phyloP scores from a whole-genome alignment of 345 rosid species.

The Turnera subulata region DNA sequence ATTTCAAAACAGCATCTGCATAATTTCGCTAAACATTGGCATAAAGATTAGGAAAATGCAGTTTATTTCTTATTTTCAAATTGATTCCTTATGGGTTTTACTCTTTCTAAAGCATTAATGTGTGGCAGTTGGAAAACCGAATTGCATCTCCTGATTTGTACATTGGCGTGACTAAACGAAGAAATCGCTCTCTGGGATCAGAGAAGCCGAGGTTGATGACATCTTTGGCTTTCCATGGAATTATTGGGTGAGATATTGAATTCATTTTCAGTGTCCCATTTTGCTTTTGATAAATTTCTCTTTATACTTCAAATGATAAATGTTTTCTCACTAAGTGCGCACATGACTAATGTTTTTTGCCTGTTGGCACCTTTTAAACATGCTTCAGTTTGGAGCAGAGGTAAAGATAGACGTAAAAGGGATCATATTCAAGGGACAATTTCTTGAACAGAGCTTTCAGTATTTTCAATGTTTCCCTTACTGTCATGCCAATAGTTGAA shows the following conservation, averaged over 20 bases:
- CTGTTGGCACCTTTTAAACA: too few relatives aligned
- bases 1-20: too few relatives aligned
- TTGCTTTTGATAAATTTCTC: not conserved
- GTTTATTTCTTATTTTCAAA: too few relatives aligned
- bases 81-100: not conserved
- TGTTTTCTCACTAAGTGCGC: not conserved
- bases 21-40: too few relatives aligned
- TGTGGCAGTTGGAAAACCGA: constrained; percentile 45
- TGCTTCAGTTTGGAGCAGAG: not conserved
- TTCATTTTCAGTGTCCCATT: constrained; percentile 10
- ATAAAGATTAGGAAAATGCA: too few relatives aligned
- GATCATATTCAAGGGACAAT: too few relatives aligned
- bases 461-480: too few relatives aligned
- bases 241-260: constrained; percentile 45
- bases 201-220: constrained; percentile 46
- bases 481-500: too few relatives aligned
- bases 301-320: not conserved
- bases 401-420: too few relatives aligned
- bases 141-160: constrained; percentile 34
- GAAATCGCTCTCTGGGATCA: constrained; percentile 49
- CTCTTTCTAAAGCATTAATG: constrained; percentile 9
- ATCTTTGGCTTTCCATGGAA: constrained; percentile 52
- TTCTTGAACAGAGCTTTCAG: too few relatives aligned
- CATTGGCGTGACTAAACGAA: constrained; percentile 57
- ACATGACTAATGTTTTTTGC: too few relatives aligned